These are phyloP conservation scores for Symbiodinium pilosum DNA, from an alignment of 73 alveolate genomes.

Conservation along the genomic window DNA sequence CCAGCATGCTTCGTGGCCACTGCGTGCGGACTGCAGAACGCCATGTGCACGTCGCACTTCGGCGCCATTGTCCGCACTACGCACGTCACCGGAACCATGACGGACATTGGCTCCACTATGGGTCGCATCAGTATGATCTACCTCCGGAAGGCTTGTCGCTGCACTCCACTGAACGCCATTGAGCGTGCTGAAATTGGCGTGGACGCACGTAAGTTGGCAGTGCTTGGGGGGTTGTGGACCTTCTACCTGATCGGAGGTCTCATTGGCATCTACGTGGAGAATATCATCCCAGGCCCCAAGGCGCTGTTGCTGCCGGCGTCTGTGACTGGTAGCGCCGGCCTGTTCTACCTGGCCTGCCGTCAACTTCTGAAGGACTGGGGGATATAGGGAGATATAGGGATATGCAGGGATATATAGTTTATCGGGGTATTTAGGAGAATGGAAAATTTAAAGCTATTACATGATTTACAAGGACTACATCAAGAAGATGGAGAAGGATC, in stretches of 20 bases:
- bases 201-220: slow-evolving; percentile 56
- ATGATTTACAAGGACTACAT: slow-evolving; percentile 59
- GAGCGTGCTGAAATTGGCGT: slow-evolving; percentile 76
- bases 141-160: neutral
- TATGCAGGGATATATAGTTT: neutral
- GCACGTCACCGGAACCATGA: slow-evolving; percentile 40
- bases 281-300: slow-evolving; percentile 74
- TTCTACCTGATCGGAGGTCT: slow-evolving; percentile 63
- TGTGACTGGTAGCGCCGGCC: slow-evolving; percentile 58
- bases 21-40: slow-evolving; percentile 87
- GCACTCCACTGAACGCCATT: neutral
- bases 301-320: slow-evolving; percentile 78
- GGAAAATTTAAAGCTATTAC: no score
- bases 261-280: slow-evolving; percentile 45
- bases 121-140: slow-evolving; percentile 15
- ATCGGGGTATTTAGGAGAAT: neutral
- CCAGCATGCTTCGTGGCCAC: slow-evolving; percentile 53
- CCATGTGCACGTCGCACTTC: slow-evolving; percentile 91
- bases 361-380: slow-evolving; percentile 59
- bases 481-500: slow-evolving; percentile 83
- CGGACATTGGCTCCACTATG: slow-evolving; percentile 4
- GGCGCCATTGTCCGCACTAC: slow-evolving; percentile 91
- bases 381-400: no score
- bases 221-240: slow-evolving; percentile 66
- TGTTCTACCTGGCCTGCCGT: slow-evolving; percentile 91